Evolutionary conservation across 352 stramenopile genomes (phyloP), one percentile per base, ranked within the genome.

Genomic region (Phytophthora idaei): DNA sequence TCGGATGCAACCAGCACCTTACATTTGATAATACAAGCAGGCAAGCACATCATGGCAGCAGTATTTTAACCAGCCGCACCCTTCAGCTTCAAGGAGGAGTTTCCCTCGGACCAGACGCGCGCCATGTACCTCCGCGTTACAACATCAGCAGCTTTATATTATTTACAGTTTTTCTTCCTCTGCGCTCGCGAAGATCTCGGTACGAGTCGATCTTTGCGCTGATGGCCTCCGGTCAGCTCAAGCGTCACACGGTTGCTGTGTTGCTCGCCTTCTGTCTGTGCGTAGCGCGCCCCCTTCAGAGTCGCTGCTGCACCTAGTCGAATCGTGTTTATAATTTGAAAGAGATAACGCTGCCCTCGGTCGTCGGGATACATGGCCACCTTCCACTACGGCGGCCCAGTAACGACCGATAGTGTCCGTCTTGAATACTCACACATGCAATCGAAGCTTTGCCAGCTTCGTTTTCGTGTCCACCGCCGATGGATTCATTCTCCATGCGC

Each of bases 401-500:
- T 55, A 66, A 59, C 36, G 36, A 57, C 50, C 49, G 27, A 56
- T 2, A 25, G 31, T 51, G 48, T 44, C 12, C 25, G 28, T 64
- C 41, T 68, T 45, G 36, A 47, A 61, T 70, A 67, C 41, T 47
- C 44, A 68, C 58, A 62, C 44, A 70, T 45, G 70, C 36, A 68
- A 48, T 62, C 14, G 45, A 71, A 65, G 68, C 57, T 63, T 25
- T 65, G 15, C 17, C 27, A 32, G 17, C 39, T 61, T 46, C 25
- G 29, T 67, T 29, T 48, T 31, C 37, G 25, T 11, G 29, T 57
- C 48, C 47, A 61, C 28, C 47, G 15, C 36, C 56, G 45, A 59
- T 67, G 58, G 56, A 69, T 75, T 74, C 61, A 44, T 51, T 74
- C 59, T 78, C 34, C 61, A 69, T 21, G 17, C 29, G 45, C 58